Evolutionary conservation across 1,284 basidiomycete genomes (phyloP).

Genomic region (Malassezia slooffiae): DNA sequence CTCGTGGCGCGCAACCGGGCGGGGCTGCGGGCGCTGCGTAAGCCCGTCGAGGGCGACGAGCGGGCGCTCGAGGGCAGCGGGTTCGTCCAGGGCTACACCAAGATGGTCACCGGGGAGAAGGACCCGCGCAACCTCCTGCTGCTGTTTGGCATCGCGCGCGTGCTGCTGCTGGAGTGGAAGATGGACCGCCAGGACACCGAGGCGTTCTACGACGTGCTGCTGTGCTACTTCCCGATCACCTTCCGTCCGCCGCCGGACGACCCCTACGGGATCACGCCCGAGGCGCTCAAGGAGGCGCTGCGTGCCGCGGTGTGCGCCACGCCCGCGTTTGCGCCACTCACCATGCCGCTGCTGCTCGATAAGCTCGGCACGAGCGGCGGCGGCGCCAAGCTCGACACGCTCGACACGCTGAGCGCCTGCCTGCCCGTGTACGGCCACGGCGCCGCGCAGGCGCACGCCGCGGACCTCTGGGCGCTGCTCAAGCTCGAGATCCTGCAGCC

Average conservation of each 20-base stretch:
- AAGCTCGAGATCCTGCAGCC: conserved; percentile 44
- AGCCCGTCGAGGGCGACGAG: background rate
- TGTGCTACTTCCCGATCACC: conserved; percentile 98
- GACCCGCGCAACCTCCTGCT: conserved; percentile 88
- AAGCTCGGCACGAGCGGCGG: conserved; percentile 78
- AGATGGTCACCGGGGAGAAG: conserved; percentile 83
- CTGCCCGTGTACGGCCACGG: conserved; percentile 41
- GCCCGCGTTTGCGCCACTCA: conserved; percentile 69
- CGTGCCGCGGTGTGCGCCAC: conserved; percentile 64
- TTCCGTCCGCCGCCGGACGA: conserved; percentile 90
- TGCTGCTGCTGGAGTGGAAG: conserved; percentile 79
- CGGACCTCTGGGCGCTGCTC: conserved; percentile 33
- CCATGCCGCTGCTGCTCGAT: conserved; percentile 79
- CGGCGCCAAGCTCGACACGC: conserved; percentile 56
- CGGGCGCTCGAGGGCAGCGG: conserved; percentile 51
- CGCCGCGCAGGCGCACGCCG: conserved; percentile 26
- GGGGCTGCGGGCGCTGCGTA: conserved; percentile 4
- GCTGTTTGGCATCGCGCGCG: conserved; percentile 73
- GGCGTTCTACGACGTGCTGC: conserved; percentile 83
- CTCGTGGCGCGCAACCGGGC: conserved; percentile 62
- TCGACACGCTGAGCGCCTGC: conserved; percentile 28
- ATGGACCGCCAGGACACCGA: conserved; percentile 57
- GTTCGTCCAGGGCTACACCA: conserved; percentile 65
- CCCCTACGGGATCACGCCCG: conserved; percentile 80
- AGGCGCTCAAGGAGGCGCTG: conserved; percentile 68